phyloP scores from a whole-genome alignment of 164 flowering plant genomes.

The grape (Vitis vinifera) region ASM3070453v1 NC_081809.1:4291501-4292000 shows the following conservation, averaged over 20 bases:
- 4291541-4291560: conserved; percentile 58
- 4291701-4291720: not conserved
- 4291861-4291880: not conserved
- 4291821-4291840: not conserved
- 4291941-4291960: no score
- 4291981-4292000: no score
- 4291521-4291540: conserved; percentile 52
- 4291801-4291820: not conserved
- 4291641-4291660: conserved; percentile 86
- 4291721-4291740: not conserved
- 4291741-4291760: not conserved
- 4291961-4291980: no score
- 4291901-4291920: no score
- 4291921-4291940: no score
- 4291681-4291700: conserved; percentile 5
- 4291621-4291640: conserved; percentile 75
- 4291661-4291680: conserved; percentile 33
- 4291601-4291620: conserved; percentile 87
- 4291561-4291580: conserved; percentile 79
- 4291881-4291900: not conserved
- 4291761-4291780: not conserved
- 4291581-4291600: conserved; percentile 99
- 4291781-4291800: not conserved
- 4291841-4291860: not conserved
- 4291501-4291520: conserved; percentile 83